phyloP scores from a whole-genome alignment of 2,329 filamentous ascomycete species.

The Calycina herbarum region DNA sequence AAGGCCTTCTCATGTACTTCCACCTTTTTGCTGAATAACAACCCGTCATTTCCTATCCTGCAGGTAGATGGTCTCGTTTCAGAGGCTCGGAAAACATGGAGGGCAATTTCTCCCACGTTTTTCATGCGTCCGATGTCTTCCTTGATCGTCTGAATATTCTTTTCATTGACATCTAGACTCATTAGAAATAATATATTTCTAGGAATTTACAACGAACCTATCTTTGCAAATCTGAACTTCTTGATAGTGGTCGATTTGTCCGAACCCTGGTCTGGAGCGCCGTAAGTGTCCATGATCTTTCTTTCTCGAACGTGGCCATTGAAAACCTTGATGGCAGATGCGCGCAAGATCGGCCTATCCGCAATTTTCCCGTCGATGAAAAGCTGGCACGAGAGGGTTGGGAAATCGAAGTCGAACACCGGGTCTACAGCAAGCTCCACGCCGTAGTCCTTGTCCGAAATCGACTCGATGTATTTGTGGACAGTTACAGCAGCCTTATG shows the following conservation, averaged over 20 bases:
- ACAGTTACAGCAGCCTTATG: slow-evolving; percentile 1
- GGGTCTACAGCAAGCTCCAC: not conserved
- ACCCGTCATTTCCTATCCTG: too few species aligned
- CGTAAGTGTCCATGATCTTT: too few species aligned
- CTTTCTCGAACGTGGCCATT: too few species aligned
- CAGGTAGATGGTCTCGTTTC: not conserved
- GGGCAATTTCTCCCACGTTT: slow-evolving; percentile 16
- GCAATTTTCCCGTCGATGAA: too few species aligned
- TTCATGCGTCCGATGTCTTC: slow-evolving; percentile 13
- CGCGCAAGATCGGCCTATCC: too few species aligned
- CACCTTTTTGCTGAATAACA: too few species aligned
- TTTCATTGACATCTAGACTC: slow-evolving; percentile 12
- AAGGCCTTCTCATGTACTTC: slow-evolving; percentile 23
- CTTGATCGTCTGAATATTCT: slow-evolving; percentile 9
- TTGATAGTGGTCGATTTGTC: too few species aligned
- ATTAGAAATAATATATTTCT: not conserved
- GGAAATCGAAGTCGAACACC: too few species aligned
- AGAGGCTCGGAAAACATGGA: slow-evolving; percentile 12
- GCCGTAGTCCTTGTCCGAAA: slow-evolving; percentile 5
- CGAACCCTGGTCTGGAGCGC: too few species aligned
- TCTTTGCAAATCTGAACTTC: slow-evolving; percentile 18
- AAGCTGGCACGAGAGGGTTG: too few species aligned
- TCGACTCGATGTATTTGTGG: slow-evolving; percentile 7
- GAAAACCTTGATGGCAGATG: too few species aligned
- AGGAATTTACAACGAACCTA: slow-evolving; percentile 7